Conservation (phyloP, 805 yeast genomes). For the Saccharomycopsis sp. region DNA sequence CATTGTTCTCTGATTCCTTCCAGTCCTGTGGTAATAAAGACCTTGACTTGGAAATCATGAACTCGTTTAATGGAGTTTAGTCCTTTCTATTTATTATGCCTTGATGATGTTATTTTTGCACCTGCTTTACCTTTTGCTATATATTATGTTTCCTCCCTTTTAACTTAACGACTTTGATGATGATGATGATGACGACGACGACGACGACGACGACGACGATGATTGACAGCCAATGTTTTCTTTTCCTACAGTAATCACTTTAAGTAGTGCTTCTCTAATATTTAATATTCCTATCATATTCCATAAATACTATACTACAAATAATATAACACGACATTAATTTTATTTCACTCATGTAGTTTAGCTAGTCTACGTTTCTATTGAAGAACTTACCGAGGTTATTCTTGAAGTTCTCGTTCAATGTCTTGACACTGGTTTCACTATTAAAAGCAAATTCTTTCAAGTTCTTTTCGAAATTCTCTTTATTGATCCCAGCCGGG, state of each 20-base stretch:
- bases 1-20: not conserved
- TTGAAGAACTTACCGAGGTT: slow-evolving; percentile 55
- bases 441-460: slow-evolving; percentile 39
- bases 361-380: slow-evolving; percentile 28
- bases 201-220: too few relatives aligned
- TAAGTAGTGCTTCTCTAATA: too few relatives aligned
- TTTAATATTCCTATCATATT: too few relatives aligned
- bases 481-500: slow-evolving; percentile 26
- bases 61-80: not conserved
- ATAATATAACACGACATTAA: too few relatives aligned
- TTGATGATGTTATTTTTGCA: not conserved
- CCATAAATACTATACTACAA: too few relatives aligned
- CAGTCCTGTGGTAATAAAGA: not conserved
- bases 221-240: too few relatives aligned
- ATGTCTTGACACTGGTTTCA: slow-evolving; percentile 54
- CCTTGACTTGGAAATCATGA: not conserved
- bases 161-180: too few relatives aligned
- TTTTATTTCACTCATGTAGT: too few relatives aligned
- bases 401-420: slow-evolving; percentile 55
- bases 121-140: too few relatives aligned
- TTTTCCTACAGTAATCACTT: too few relatives aligned
- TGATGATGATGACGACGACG: too few relatives aligned
- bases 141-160: too few relatives aligned
- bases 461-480: slow-evolving; percentile 31
- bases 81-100: not conserved